Evolutionary conservation across 2,329 filamentous ascomycete genomes (phyloP).

Genomic region (Aspergillus luchuensis): DNA sequence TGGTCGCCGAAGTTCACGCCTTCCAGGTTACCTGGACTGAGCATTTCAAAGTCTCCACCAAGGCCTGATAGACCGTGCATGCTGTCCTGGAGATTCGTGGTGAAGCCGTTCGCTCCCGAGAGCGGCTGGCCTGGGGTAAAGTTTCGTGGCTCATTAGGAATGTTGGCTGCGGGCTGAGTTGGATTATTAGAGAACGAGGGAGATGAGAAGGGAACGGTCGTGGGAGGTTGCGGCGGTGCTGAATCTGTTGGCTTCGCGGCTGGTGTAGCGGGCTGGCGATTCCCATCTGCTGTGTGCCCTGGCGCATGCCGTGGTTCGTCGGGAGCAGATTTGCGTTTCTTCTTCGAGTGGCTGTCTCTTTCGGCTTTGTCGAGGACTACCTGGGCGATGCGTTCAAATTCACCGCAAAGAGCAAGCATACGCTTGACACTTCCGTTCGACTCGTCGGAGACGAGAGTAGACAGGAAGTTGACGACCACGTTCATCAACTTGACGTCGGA

Average conservation of each 20-base stretch:
- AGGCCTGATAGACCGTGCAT: constrained; percentile 33
- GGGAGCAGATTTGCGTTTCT: constrained; percentile 79
- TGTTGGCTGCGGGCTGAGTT: constrained; percentile 17
- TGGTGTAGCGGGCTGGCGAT: constrained; percentile 23
- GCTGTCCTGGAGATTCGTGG: constrained; percentile 28
- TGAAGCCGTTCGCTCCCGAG: constrained; percentile 24
- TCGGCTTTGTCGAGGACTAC: constrained; percentile 90
- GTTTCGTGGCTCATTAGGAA: constrained; percentile 21
- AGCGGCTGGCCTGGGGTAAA: constrained; percentile 30
- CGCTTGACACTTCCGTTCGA: constrained; percentile 88
- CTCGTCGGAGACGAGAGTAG: constrained; percentile 83
- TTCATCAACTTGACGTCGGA: constrained; percentile 91
- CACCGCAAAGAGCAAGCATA: constrained; percentile 91
- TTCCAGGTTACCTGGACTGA: constrained; percentile 39
- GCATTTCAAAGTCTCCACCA: constrained; percentile 42
- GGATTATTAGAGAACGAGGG: constrained; percentile 28
- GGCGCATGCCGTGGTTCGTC: constrained; percentile 35
- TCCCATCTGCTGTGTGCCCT: constrained; percentile 21
- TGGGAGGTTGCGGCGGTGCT: constrained; percentile 16
- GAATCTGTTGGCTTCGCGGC: constrained; percentile 28
- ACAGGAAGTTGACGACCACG: constrained; percentile 87
- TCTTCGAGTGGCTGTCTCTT: constrained; percentile 74
- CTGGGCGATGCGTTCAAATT: constrained; percentile 92
- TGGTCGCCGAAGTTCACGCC: constrained; percentile 37
- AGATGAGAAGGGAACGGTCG: constrained; percentile 27